A percentile compares a stretch with the other conserved stretches of the same genome.
Conservation (phyloP, 164 flowering plant genomes). For the Warburgia ugandensis region DNA sequence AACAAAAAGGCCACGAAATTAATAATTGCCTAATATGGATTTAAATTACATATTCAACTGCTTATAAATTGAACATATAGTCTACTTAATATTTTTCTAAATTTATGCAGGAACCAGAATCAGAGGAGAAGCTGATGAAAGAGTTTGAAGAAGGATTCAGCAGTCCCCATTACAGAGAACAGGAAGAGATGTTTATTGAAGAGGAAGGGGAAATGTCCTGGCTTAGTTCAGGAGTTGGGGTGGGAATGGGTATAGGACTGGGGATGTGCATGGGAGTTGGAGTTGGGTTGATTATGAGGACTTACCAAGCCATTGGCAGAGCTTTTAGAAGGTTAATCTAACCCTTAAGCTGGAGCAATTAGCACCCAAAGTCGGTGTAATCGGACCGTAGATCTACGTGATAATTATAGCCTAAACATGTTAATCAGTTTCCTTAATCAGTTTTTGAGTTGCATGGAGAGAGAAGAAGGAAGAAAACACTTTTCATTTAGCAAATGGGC, state of each 20-base stretch:
- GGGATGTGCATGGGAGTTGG: conserved; percentile 24
- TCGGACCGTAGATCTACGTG: no score
- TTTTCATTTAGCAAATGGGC: no score
- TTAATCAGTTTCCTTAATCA: no score
- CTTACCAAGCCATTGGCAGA: conserved; percentile 7
- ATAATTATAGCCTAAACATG: no score
- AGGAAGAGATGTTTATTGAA: conserved; percentile 7
- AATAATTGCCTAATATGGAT: no score
- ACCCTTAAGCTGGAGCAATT: background rate
- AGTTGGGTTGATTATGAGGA: conserved; percentile 12
- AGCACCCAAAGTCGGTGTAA: no score
- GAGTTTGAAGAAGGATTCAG: background rate
- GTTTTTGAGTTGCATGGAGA: no score
- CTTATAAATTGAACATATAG: no score
- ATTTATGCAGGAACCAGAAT: conserved; percentile 10
- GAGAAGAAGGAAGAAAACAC: no score
- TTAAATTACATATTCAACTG: no score
- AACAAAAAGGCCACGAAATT: no score
- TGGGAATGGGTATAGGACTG: conserved; percentile 23
- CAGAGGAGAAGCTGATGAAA: background rate
- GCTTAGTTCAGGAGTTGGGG: conserved; percentile 23
- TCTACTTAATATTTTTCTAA: background rate
- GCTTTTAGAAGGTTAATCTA: conserved; percentile 7
- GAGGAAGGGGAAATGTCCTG: conserved; percentile 16
- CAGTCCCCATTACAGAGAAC: background rate